phyloP scores from a whole-genome alignment of 345 rosid genomes.

The Dipteronia dyeriana region DNA sequence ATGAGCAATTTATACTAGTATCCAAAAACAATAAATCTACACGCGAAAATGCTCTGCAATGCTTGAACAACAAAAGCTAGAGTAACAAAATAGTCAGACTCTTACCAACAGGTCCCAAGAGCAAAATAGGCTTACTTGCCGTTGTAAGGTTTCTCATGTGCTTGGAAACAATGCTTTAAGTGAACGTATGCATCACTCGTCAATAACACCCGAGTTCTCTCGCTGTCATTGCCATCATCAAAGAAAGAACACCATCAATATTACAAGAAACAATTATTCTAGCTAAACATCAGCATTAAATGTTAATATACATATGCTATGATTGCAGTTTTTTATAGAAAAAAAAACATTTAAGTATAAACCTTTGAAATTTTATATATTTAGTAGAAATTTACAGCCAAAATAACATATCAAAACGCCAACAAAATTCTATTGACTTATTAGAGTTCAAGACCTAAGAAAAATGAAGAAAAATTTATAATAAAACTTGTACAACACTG shows the following conservation, averaged over 20 bases:
- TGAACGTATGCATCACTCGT: slow-evolving; percentile 87
- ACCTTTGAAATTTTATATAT: neutral
- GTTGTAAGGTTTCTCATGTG: slow-evolving; percentile 91
- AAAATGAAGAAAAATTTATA: slow-evolving; percentile 4
- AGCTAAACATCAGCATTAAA: neutral
- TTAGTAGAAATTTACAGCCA: neutral
- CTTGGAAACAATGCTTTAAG: slow-evolving; percentile 76
- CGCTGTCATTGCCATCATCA: slow-evolving; percentile 47
- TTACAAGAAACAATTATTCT: neutral
- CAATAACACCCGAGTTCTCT: slow-evolving; percentile 65
- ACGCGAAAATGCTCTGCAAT: too few relatives aligned
- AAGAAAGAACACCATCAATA: slow-evolving; percentile 11
- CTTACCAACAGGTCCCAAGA: slow-evolving; percentile 91
- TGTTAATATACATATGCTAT: neutral
- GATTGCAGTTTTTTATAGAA: neutral
- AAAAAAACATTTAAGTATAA: neutral
- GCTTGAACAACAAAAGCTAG: too few relatives aligned
- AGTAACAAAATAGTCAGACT: neutral
- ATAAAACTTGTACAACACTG: neutral
- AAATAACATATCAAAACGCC: neutral
- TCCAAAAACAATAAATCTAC: too few relatives aligned
- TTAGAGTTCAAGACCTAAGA: slow-evolving; percentile 19
- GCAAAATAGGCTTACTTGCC: slow-evolving; percentile 83
- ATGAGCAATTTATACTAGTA: too few relatives aligned
- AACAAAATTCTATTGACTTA: slow-evolving; percentile 19